phyloP scores from a whole-genome alignment of 169 alveolate species.

The Perkinsus olseni region DNA sequence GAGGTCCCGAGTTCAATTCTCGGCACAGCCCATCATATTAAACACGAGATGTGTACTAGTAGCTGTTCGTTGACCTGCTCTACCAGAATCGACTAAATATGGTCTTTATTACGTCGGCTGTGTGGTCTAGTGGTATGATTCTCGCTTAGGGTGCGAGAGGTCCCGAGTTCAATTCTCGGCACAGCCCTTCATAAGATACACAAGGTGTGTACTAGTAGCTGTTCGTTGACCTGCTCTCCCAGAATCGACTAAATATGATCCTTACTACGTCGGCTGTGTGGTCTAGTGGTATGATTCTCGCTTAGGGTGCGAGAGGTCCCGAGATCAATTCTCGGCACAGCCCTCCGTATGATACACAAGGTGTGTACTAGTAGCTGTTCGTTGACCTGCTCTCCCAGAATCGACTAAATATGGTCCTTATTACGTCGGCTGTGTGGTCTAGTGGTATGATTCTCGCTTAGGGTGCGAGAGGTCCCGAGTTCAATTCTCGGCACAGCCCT shows the following conservation, averaged over 20 bases:
- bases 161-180: slow-evolving; percentile 96
- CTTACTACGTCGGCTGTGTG: slow-evolving; percentile 53
- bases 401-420: too few relatives aligned
- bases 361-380: too few relatives aligned
- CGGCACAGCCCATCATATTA: slow-evolving; percentile 95
- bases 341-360: too few relatives aligned
- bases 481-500: slow-evolving; percentile 91
- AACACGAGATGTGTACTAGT: too few relatives aligned
- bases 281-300: slow-evolving; percentile 98
- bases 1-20: slow-evolving; percentile 99
- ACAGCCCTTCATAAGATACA: too few relatives aligned
- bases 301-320: slow-evolving; percentile 99
- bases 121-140: slow-evolving; percentile 90
- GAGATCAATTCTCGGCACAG: slow-evolving; percentile 97
- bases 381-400: too few relatives aligned
- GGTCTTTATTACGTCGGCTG: too few relatives aligned
- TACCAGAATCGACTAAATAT: too few relatives aligned
- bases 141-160: slow-evolving; percentile 97
- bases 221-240: too few relatives aligned
- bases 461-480: slow-evolving; percentile 98
- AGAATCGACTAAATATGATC: too few relatives aligned
- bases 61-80: too few relatives aligned
- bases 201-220: too few relatives aligned
- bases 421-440: slow-evolving; percentile 68
- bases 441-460: slow-evolving; percentile 94